A percentile compares a stretch with the other conserved stretches of the same genome.
These are phyloP conservation scores for Tylopilus sp. DNA, from an alignment of 1,284 basidiomycete species.

Conservation along the genomic window DNA sequence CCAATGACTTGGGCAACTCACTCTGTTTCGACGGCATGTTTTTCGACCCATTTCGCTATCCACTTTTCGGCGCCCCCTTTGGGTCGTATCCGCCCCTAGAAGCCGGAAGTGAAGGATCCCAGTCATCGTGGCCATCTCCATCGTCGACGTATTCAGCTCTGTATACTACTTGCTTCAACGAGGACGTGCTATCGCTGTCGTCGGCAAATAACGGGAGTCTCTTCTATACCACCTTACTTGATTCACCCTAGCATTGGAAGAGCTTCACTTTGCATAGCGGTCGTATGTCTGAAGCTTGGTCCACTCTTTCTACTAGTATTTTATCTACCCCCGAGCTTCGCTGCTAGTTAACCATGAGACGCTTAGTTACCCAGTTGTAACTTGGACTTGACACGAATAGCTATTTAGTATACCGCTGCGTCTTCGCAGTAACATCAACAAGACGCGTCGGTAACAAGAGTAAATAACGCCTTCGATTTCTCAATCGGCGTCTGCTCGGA, in stretches of 20 bases:
- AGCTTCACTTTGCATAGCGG: neutral
- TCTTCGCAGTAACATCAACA: conserved; percentile 10
- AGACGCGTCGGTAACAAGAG: conserved; percentile 26
- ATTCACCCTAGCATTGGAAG: conserved; percentile 10
- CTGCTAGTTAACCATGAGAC: conserved; percentile 7
- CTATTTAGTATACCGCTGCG: neutral
- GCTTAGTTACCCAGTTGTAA: conserved; percentile 6
- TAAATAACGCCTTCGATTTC: conserved; percentile 26
- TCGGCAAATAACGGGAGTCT: conserved; percentile 9
- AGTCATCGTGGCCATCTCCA: conserved; percentile 30
- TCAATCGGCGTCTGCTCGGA: conserved; percentile 14
- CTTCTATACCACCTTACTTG: conserved; percentile 17
- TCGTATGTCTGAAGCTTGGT: neutral
- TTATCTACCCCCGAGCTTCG: conserved; percentile 5
- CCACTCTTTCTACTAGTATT: conserved; percentile 7
- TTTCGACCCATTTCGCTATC: conserved; percentile 5
- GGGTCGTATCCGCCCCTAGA: conserved; percentile 16
- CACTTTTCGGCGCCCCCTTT: conserved; percentile 11
- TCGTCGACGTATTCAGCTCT: conserved; percentile 22
- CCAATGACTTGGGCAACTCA: conserved; percentile 2
- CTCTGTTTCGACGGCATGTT: conserved; percentile 9
- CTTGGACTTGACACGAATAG: neutral
- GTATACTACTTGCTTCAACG: conserved; percentile 7
- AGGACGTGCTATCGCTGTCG: conserved; percentile 9
- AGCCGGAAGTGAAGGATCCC: conserved; percentile 15